A percentile compares a stretch with the other conserved stretches of the same genome.
Evolutionary conservation across 1,139 yeast species (phyloP).

Genomic region (Lodderomyces oxycetoniae): DNA sequence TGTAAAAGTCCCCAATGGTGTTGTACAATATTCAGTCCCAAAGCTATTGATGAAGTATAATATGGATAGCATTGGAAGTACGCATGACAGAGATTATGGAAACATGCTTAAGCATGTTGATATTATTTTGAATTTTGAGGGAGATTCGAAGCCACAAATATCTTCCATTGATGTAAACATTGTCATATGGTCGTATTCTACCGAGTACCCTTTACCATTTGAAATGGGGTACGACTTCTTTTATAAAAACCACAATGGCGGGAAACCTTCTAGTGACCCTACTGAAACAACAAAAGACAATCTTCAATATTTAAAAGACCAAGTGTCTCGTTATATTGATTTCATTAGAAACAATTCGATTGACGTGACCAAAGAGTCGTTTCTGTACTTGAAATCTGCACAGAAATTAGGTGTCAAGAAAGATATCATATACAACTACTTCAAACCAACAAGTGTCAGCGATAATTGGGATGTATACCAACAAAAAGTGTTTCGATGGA

Average conservation of each 20-base stretch:
- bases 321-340: slow-evolving; percentile 29
- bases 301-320: slow-evolving; percentile 34
- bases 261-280: slow-evolving; percentile 18
- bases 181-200: slow-evolving; percentile 39
- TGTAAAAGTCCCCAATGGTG: slow-evolving; percentile 31
- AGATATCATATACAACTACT: slow-evolving; percentile 38
- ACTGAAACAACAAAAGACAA: slow-evolving; percentile 33
- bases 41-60: slow-evolving; percentile 37
- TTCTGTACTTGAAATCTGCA: slow-evolving; percentile 36
- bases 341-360: slow-evolving; percentile 34
- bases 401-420: slow-evolving; percentile 39
- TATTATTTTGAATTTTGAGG: slow-evolving; percentile 22
- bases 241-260: slow-evolving; percentile 16
- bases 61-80: slow-evolving; percentile 31
- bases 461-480: slow-evolving; percentile 30
- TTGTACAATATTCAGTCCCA: slow-evolving; percentile 39
- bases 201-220: slow-evolving; percentile 43
- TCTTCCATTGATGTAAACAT: slow-evolving; percentile 35
- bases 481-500: slow-evolving; percentile 24
- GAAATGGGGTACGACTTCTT: slow-evolving; percentile 41
- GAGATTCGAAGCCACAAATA: slow-evolving; percentile 25
- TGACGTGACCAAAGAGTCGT: slow-evolving; percentile 30
- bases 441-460: slow-evolving; percentile 18
- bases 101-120: slow-evolving; percentile 24
- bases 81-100: slow-evolving; percentile 23